Evolutionary conservation across 805 yeast species (phyloP).

Genomic region (Nakazawaea siamensis): DNA sequence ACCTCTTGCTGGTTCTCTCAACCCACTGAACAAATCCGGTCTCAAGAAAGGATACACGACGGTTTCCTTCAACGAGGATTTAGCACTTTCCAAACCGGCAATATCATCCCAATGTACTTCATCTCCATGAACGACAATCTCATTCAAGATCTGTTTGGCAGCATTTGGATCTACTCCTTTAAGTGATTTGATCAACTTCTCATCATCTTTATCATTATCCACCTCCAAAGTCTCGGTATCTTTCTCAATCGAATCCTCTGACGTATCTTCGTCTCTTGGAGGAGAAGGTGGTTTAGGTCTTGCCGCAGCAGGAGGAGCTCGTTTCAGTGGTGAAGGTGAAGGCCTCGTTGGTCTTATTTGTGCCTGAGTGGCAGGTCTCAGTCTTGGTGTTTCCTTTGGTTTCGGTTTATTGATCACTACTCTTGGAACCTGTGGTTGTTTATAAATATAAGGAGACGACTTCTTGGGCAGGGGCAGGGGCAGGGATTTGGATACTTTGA

Average conservation of each 20-base stretch:
- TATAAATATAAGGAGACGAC: constrained; percentile 10
- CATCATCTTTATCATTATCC: constrained; percentile 19
- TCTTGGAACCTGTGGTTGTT: constrained; percentile 12
- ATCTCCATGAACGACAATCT: constrained; percentile 84
- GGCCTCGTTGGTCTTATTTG: too few relatives aligned
- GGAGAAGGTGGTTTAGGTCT: not conserved
- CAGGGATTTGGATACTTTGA: not conserved
- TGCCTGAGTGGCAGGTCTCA: constrained; percentile 1
- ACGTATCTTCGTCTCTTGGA: constrained; percentile 9
- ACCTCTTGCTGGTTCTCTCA: constrained; percentile 94
- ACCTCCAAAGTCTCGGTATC: constrained; percentile 21
- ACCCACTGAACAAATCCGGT: constrained; percentile 85
- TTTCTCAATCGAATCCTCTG: constrained; percentile 17
- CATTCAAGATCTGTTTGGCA: constrained; percentile 79
- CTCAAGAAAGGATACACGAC: constrained; percentile 93
- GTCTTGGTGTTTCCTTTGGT: constrained; percentile 3
- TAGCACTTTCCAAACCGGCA: constrained; percentile 87
- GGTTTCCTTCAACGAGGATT: constrained; percentile 82
- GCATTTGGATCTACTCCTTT: constrained; percentile 73
- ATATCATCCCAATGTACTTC: constrained; percentile 93
- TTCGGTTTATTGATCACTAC: constrained; percentile 9
- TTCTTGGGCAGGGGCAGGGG: not conserved
- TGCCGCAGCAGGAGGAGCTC: not conserved
- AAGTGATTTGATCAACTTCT: constrained; percentile 33
- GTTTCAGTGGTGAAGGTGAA: constrained; percentile 5